Percentiles rank a stretch among this genome's conserved stretches.
Evolutionary conservation across 306 rosid species (phyloP).

Genomic region (Lathyrus aphaca): DNA sequence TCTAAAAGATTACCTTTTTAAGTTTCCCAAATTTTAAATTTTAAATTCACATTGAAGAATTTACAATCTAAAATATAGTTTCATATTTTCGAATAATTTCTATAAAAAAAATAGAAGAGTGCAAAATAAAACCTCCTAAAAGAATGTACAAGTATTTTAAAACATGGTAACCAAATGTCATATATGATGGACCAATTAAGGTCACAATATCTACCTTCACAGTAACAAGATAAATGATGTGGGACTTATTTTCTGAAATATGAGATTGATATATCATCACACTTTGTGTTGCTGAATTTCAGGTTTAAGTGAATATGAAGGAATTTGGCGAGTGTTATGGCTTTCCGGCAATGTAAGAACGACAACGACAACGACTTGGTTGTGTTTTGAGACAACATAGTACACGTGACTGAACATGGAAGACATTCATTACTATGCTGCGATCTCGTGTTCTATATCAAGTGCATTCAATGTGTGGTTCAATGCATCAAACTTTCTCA

Average conservation of each 20-base stretch:
- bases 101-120: no score
- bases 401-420: conserved; percentile 55
- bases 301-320: conserved; percentile 15
- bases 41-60: no score
- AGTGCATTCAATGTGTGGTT: conserved; percentile 8
- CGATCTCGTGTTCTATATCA: conserved; percentile 38
- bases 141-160: no score
- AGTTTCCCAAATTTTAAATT: no score
- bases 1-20: no score
- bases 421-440: conserved; percentile 29
- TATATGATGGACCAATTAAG: conserved; percentile 32
- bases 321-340: conserved; percentile 29
- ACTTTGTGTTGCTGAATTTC: conserved; percentile 19
- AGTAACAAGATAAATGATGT: conserved; percentile 15
- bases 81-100: no score
- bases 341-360: conserved; percentile 51
- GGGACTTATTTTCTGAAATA: conserved; percentile 29
- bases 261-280: conserved; percentile 11
- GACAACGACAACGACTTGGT: conserved; percentile 36
- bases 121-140: no score
- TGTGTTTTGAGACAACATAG: conserved; percentile 41
- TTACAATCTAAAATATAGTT: no score
- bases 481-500: neutral
- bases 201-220: conserved; percentile 35
- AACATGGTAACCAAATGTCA: neutral